These are phyloP conservation scores for Xylariaceae sp. DNA, from an alignment of 2,329 filamentous ascomycete species.

Conservation along the genomic window DNA sequence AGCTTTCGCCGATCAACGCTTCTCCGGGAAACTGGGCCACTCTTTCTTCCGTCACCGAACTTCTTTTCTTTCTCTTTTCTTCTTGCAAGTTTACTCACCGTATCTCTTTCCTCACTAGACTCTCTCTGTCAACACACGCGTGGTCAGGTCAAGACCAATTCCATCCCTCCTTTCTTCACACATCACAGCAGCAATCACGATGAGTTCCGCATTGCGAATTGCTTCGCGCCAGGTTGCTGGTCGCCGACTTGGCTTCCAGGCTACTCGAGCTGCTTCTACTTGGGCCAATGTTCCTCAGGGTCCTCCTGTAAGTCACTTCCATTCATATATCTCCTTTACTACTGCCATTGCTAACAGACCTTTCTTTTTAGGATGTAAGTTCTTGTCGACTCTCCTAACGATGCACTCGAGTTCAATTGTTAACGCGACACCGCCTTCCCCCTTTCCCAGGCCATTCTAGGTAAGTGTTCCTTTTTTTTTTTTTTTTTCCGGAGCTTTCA, in stretches of 20 bases:
- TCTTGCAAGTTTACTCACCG: too few species aligned
- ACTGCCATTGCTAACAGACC: conserved; percentile 11
- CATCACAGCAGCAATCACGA: conserved; percentile 32
- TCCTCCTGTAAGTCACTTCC: conserved; percentile 69
- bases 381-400: conserved; percentile 8
- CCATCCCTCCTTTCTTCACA: not conserved
- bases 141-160: not conserved
- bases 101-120: not conserved
- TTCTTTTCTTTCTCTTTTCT: not conserved
- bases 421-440: conserved; percentile 17
- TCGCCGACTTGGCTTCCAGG: conserved; percentile 38
- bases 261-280: conserved; percentile 63
- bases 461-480: conserved; percentile 42
- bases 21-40: not conserved
- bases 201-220: conserved; percentile 55
- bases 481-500: too few species aligned
- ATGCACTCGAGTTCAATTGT: conserved; percentile 10
- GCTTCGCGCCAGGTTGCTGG: conserved; percentile 46
- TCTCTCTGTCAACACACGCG: not conserved
- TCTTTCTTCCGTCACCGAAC: not conserved
- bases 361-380: conserved; percentile 36
- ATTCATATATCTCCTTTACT: conserved; percentile 16
- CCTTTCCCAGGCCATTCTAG: conserved; percentile 65
- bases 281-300: conserved; percentile 92
- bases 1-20: not conserved